Base-by-base conservation (phyloP, 257 asterid genomes). In the Verbascum thapsus region DNA sequence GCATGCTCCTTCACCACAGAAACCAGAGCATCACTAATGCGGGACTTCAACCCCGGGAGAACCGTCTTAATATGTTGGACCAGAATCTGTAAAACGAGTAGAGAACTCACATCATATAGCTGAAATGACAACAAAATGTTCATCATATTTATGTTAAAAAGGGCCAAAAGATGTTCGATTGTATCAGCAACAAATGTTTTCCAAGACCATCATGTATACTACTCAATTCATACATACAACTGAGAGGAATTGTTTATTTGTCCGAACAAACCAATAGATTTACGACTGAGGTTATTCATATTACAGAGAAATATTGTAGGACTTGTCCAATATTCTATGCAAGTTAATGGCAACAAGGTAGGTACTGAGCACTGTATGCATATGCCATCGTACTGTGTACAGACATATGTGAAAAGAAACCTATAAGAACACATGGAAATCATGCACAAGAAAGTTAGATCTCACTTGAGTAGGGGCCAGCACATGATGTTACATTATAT, bases 1-100 rank as follows among this genome's bases (percentile, higher is more conserved):
- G 99, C 88, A 64, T 87, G 89, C 85, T 94, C 99, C 78, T 94
- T 94, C 16, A 95, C 96, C 72, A 76, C 97, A 68, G 92, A 73
- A 63, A 81, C 89, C 65, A 94, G 77, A 22, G 77, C 77, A 60
- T 87, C 77, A 67, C 85, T 90, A 71, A 90, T 81, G 74, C 89
- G 95, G 11, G 94, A 74, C 78, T 90, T 94, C 82, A 94, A 68
- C 22, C 90, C 96, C n/a, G 99, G 99, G 76, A 94, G 96, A 67
- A 90, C 76, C 8, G 92, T 68, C 67, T 82, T 85, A 65, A 94
- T 94, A 72, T 94, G 99, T 58, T 83, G 97, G 52, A 87, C 95
- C 71, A 94, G 70, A 69, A 87, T 82, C 99, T 90, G 86, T 64
- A 63, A 4, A 32, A 47, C 41, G 64, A 51, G 63, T 22, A 56